These are phyloP conservation scores for Barbarea vulgaris DNA, from an alignment of 345 rosid species.

Conservation along the genomic window DNA sequence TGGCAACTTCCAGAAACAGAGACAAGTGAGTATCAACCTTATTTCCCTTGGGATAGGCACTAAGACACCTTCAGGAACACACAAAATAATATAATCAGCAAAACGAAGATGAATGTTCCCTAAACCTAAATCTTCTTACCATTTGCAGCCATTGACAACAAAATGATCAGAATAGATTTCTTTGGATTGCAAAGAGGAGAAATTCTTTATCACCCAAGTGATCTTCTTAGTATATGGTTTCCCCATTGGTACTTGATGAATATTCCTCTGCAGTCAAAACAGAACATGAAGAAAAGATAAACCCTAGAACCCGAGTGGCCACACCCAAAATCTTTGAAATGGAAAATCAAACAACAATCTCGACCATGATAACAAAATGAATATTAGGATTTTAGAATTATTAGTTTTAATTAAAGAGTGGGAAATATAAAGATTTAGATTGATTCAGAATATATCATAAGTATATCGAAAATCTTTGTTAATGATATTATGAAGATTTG, in stretches of 20 bases:
- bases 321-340: too few species aligned
- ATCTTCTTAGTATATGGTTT: neutral
- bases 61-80: neutral
- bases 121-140: neutral
- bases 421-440: too few species aligned
- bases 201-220: neutral
- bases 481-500: too few species aligned
- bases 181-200: neutral
- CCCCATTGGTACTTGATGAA: neutral
- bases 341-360: too few species aligned
- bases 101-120: too few species aligned
- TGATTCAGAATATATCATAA: too few species aligned
- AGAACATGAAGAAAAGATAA: too few species aligned
- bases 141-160: neutral
- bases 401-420: too few species aligned
- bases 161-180: neutral
- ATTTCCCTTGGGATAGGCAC: neutral
- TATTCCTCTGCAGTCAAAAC: neutral
- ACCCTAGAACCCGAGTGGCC: too few species aligned
- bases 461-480: too few species aligned
- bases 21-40: neutral
- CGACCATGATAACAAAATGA: too few species aligned
- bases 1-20: neutral
- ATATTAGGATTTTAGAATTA: too few species aligned
- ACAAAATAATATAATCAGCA: neutral